Conservation (phyloP, 2,329 filamentous ascomycete genomes). For the Cyanodermella asteris region DNA sequence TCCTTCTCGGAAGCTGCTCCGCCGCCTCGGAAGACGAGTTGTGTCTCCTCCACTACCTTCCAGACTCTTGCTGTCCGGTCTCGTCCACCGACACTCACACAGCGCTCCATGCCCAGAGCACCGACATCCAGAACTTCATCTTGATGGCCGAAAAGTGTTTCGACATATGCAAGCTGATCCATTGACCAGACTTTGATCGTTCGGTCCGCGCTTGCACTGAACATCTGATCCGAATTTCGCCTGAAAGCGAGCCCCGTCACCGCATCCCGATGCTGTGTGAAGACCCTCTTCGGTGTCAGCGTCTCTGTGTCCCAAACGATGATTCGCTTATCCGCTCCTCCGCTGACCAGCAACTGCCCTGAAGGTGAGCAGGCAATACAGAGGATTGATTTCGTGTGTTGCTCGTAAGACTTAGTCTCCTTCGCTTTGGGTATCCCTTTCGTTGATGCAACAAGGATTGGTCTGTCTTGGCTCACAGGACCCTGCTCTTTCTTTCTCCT, state of each 20-base stretch:
- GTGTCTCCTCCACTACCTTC: constrained; percentile 90
- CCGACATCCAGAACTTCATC: constrained; percentile 72
- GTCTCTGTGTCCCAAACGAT: constrained; percentile 73
- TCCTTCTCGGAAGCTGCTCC: constrained; percentile 31
- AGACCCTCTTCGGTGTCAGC: constrained; percentile 58
- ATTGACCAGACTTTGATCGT: constrained; percentile 92
- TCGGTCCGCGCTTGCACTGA: constrained; percentile 73
- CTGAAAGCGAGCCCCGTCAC: constrained; percentile 73
- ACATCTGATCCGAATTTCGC: constrained; percentile 73
- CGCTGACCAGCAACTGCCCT: constrained; percentile 77
- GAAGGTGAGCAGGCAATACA: constrained; percentile 72
- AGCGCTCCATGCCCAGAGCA: constrained; percentile 65
- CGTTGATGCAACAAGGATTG: constrained; percentile 38
- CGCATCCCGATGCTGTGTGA: constrained; percentile 77
- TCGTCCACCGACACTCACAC: constrained; percentile 71
- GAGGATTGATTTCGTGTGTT: constrained; percentile 62
- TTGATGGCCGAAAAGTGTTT: constrained; percentile 91
- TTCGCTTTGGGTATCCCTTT: constrained; percentile 40
- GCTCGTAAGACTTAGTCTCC: too few species aligned
- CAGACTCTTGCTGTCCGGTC: constrained; percentile 83
- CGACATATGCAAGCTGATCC: constrained; percentile 78
- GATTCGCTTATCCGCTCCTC: constrained; percentile 61
- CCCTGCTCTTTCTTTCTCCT: constrained; percentile 19
- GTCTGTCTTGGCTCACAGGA: constrained; percentile 35
- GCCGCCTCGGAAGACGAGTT: constrained; percentile 83